These are phyloP conservation scores for Colletotrichum sansevieriae DNA, from an alignment of 2,329 filamentous ascomycete genomes.

Conservation along the genomic window DNA sequence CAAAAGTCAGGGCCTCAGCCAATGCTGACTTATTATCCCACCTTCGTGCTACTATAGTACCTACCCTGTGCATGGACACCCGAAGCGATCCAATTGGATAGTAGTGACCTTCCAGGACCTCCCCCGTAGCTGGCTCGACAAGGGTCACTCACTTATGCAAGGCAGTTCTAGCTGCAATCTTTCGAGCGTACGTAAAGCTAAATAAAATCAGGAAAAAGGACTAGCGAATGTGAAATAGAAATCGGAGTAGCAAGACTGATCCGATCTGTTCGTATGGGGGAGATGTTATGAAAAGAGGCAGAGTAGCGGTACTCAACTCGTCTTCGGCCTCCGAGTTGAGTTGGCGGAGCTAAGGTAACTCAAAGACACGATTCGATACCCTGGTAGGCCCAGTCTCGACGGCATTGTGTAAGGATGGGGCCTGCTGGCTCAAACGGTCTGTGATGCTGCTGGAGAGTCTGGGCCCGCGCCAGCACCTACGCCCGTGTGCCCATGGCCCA, in stretches of 20 bases:
- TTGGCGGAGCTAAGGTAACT: slow-evolving; percentile 15
- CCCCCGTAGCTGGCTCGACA: slow-evolving; percentile 10
- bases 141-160: slow-evolving; percentile 20
- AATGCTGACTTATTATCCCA: slow-evolving; percentile 36
- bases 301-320: neutral
- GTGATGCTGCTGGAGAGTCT: slow-evolving; percentile 28
- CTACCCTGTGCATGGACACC: slow-evolving; percentile 12
- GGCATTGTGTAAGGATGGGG: slow-evolving; percentile 24
- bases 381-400: slow-evolving; percentile 29
- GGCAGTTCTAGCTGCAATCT: slow-evolving; percentile 19
- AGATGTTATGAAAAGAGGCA: slow-evolving; percentile 13
- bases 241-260: neutral
- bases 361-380: slow-evolving; percentile 3
- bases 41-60: slow-evolving; percentile 1
- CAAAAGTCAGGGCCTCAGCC: slow-evolving; percentile 21
- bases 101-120: slow-evolving; percentile 14
- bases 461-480: slow-evolving; percentile 2
- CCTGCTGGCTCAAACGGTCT: slow-evolving; percentile 36
- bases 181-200: slow-evolving; percentile 21
- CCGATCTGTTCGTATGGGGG: slow-evolving; percentile 7
- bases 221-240: neutral
- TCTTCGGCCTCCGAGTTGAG: slow-evolving; percentile 13
- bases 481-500: slow-evolving; percentile 1
- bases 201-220: neutral
- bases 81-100: slow-evolving; percentile 29